Percentiles rank a stretch among this genome's conserved stretches.
These are phyloP conservation scores for Schizochytrium sp. DNA, from an alignment of 108 stramenopile genomes.

Conservation along the genomic window DNA sequence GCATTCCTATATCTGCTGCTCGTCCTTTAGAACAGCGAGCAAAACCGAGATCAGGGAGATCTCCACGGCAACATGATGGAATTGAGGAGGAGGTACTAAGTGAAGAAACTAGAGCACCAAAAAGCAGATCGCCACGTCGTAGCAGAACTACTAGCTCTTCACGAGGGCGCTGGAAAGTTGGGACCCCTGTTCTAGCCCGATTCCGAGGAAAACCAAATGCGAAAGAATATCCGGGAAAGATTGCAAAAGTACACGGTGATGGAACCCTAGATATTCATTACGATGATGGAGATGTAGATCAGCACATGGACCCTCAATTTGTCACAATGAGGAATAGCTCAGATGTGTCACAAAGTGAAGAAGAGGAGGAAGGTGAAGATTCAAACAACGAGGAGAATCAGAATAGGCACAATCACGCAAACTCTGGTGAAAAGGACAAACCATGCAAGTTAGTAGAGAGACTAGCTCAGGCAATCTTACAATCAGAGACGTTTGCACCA, in stretches of 20 bases:
- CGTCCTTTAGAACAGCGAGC: neutral
- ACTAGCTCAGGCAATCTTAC: neutral
- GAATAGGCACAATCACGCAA: too few species aligned
- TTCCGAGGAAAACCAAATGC: constrained; percentile 60
- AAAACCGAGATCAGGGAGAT: neutral
- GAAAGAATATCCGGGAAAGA: constrained; percentile 62
- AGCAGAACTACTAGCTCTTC: neutral
- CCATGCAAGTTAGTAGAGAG: neutral
- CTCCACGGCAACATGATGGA: neutral
- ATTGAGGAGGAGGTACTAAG: neutral
- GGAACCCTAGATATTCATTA: constrained; percentile 63
- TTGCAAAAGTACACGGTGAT: constrained; percentile 25
- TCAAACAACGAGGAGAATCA: too few species aligned
- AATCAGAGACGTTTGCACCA: neutral
- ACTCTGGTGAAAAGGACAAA: neutral
- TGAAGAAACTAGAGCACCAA: neutral
- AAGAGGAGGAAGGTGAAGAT: too few species aligned
- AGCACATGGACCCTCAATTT: constrained; percentile 13
- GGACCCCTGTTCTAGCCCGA: constrained; percentile 50
- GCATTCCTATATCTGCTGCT: neutral
- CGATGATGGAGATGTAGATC: constrained; percentile 66
- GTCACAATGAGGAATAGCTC: neutral
- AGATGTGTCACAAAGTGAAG: too few species aligned
- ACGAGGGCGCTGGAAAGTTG: neutral
- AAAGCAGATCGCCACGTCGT: neutral